A percentile compares a stretch with the other conserved stretches of the same genome.
Evolutionary conservation across 306 rosid genomes (phyloP).

Genomic region (Citrullus amarus): DNA sequence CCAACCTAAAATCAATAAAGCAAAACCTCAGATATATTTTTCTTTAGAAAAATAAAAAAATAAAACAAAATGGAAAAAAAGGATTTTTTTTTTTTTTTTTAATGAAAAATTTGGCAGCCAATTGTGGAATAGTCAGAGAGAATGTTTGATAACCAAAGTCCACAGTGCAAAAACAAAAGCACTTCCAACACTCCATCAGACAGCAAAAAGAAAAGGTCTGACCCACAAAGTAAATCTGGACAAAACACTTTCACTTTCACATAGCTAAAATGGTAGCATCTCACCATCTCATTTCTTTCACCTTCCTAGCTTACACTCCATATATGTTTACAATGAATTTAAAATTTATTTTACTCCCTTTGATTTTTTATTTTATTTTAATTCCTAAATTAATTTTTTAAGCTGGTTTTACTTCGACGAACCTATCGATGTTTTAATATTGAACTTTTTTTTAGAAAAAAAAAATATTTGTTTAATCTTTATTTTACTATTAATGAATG

Average conservation of each 20-base stretch:
- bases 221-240: slow-evolving; percentile 15
- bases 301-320: neutral
- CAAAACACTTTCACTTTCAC: neutral
- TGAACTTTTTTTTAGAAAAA: no score
- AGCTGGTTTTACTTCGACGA: no score
- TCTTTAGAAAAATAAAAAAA: neutral
- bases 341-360: no score
- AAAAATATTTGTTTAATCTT: no score
- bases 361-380: no score
- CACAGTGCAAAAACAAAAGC: neutral
- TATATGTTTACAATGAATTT: no score
- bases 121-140: neutral
- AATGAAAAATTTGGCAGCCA: neutral
- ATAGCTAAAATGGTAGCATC: neutral
- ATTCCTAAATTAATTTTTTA: no score
- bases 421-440: no score
- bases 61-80: neutral
- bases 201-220: slow-evolving; percentile 15
- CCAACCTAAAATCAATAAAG: neutral
- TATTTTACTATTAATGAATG: no score
- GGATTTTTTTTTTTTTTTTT: slow-evolving; percentile 1
- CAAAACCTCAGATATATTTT: slow-evolving; percentile 12
- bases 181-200: slow-evolving; percentile 1
- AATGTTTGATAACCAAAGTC: slow-evolving; percentile 1
- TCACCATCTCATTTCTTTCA: neutral